phyloP scores from a whole-genome alignment of 108 stramenopile species.

The Nitzschia sp. region DNA sequence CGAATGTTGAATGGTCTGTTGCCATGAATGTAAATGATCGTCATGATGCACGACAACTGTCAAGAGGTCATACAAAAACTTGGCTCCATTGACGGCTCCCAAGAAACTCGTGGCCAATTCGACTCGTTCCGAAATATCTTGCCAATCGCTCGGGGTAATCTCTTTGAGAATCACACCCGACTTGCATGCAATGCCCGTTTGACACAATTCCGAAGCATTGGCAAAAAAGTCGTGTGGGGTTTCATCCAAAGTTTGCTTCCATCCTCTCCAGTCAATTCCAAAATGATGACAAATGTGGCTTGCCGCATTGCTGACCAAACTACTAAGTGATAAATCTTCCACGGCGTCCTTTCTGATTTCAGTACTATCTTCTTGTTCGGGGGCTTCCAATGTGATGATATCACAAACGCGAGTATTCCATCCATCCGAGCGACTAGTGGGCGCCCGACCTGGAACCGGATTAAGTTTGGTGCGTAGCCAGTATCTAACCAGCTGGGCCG shows the following conservation, averaged over 20 bases:
- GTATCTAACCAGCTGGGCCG: slow-evolving; percentile 31
- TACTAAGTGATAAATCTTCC: slow-evolving; percentile 24
- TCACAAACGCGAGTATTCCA: slow-evolving; percentile 30
- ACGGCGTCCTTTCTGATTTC: slow-evolving; percentile 3
- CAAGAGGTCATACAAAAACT: slow-evolving; percentile 21
- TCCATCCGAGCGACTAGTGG: slow-evolving; percentile 9
- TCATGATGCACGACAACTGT: slow-evolving; percentile 4
- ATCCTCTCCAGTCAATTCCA: slow-evolving; percentile 3
- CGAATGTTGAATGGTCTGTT: slow-evolving; percentile 25
- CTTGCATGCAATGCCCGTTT: slow-evolving; percentile 3
- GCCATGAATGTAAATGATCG: slow-evolving; percentile 16
- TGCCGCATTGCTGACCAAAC: slow-evolving; percentile 29
- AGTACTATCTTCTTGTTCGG: not conserved
- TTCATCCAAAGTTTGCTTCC: slow-evolving; percentile 9
- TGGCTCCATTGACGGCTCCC: slow-evolving; percentile 21
- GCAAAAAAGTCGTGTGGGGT: not conserved
- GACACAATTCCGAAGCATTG: not conserved
- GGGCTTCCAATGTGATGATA: slow-evolving; percentile 13
- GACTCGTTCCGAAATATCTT: slow-evolving; percentile 20
- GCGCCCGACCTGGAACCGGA: slow-evolving; percentile 28
- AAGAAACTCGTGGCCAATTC: slow-evolving; percentile 17
- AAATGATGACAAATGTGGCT: slow-evolving; percentile 20
- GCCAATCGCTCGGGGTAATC: slow-evolving; percentile 14
- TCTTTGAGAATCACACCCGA: slow-evolving; percentile 4
- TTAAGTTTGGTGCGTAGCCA: slow-evolving; percentile 39